Base-by-base conservation (phyloP, 176 grass and related monocot species). In the Ampelocalamus luodianensis region DNA sequence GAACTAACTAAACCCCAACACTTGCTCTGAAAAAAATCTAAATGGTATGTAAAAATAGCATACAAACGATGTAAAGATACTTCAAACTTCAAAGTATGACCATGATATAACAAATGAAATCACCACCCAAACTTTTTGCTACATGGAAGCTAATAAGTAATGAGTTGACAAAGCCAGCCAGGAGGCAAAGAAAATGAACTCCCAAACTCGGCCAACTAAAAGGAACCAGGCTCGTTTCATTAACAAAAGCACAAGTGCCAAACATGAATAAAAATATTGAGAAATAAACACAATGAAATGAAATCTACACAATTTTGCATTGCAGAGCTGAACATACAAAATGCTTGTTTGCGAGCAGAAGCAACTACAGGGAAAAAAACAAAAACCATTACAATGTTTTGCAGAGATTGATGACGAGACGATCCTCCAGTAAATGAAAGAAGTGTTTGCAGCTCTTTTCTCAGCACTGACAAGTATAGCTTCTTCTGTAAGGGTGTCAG, bases 391-490 rank as follows among this genome's bases (percentile, higher is more conserved):
- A 97, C 95, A 81, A 98, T 98, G 85, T 98, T 98, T 65, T 89
- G 95, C 84, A 95, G 83, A 55, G 89, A 95, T 68, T 95, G 95
- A 72, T 92, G 85, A 83, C 89, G 89, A 77, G 89, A 85, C 32
- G 76, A 78, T 88, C 92, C 87, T 74, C 83, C 77, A 63, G 93
- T 84, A 67, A 98, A 85, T 78, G 93, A 93, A 86, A 98, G 91
- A 76, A 98, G 93, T 74, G 93, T 95, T 87, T 88, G 87, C 80
- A 98, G 89, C 56, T 98, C 95, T 75, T 88, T 93, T 67, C 91
- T 93, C 91, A 95, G 82, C 68, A 98, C 80, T 58, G 93, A 95
- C 68, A 95, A 64, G 80, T 93, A 98, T 55, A 98, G 83, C 72
- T 93, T 98, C 87, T 90, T 92, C 81, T 98, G 95, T 79, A 98